Percentiles rank a stretch among this genome's conserved stretches.
Evolutionary conservation across 2,329 filamentous ascomycete genomes (phyloP).

Genomic region (Epichloe amarillans): DNA sequence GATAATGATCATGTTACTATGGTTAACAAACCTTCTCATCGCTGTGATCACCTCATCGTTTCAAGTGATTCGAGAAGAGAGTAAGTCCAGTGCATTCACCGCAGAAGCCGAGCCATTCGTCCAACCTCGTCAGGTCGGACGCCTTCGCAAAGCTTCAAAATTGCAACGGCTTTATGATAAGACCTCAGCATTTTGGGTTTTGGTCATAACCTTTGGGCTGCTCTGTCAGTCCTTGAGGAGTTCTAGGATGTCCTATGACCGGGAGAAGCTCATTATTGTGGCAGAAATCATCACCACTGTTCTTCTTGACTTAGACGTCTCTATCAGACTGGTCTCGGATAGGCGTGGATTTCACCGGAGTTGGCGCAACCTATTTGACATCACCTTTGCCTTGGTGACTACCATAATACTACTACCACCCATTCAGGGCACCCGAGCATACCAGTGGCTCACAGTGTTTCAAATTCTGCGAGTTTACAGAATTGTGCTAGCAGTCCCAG

Average conservation of each 20-base stretch:
- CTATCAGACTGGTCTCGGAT: constrained; percentile 62
- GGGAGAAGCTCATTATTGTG: constrained; percentile 51
- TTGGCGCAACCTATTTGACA: constrained; percentile 66
- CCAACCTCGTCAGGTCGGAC: constrained; percentile 25
- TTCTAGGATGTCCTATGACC: constrained; percentile 52
- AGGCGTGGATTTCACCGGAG: constrained; percentile 69
- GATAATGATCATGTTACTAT: constrained; percentile 87
- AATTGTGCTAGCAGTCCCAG: constrained; percentile 74
- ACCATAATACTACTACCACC: constrained; percentile 73
- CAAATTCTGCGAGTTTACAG: constrained; percentile 89
- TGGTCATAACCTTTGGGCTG: constrained; percentile 69
- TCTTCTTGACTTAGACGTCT: constrained; percentile 68
- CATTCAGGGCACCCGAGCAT: constrained; percentile 61
- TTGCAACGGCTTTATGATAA: constrained; percentile 64
- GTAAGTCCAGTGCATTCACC: constrained; percentile 85
- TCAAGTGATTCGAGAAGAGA: constrained; percentile 94
- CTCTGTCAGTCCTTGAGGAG: constrained; percentile 67
- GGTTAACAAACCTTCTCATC: constrained; percentile 88
- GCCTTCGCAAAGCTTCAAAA: constrained; percentile 22
- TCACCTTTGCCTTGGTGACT: constrained; percentile 68
- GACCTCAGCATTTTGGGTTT: constrained; percentile 64
- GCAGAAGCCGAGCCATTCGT: constrained; percentile 44
- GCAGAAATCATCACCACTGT: constrained; percentile 68
- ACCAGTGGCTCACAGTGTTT: constrained; percentile 83
- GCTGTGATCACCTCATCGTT: constrained; percentile 98